These are phyloP conservation scores for Oenanthe sinensis DNA, from an alignment of 129 eudicot genomes.

Conservation along the genomic window DNA sequence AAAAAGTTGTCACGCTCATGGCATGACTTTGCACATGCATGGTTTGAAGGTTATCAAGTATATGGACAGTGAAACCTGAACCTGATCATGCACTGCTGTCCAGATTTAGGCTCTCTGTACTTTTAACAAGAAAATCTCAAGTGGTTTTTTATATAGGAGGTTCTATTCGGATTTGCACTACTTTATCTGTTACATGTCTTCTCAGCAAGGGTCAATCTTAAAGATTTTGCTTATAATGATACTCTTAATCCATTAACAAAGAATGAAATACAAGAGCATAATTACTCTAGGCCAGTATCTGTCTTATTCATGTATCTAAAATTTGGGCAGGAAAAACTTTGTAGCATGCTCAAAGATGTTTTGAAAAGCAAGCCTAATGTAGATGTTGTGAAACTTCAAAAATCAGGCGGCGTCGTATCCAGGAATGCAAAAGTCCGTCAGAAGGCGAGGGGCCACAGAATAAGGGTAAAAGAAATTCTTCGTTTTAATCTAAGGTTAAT, in stretches of 20 bases:
- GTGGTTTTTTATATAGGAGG: background rate
- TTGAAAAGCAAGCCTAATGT: slow-evolving; percentile 68
- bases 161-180: background rate
- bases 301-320: slow-evolving; percentile 6
- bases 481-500: background rate
- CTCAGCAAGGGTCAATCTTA: background rate
- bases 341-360: slow-evolving; percentile 89
- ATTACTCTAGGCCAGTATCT: background rate
- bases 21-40: background rate
- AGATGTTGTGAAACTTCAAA: slow-evolving; percentile 96
- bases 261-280: background rate
- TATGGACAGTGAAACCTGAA: background rate
- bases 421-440: slow-evolving; percentile 72
- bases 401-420: slow-evolving; percentile 94
- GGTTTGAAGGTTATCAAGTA: background rate
- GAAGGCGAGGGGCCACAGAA: slow-evolving; percentile 55
- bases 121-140: no score
- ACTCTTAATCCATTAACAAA: background rate
- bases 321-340: slow-evolving; percentile 76
- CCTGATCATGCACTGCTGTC: no score
- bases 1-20: background rate
- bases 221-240: background rate
- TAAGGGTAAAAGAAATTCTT: slow-evolving; percentile 47
- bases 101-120: no score
- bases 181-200: background rate